A percentile compares a stretch with the other conserved stretches of the same genome.
These are phyloP conservation scores for Didymella glomerata DNA, from an alignment of 2,329 filamentous ascomycete species.

Conservation along the genomic window DNA sequence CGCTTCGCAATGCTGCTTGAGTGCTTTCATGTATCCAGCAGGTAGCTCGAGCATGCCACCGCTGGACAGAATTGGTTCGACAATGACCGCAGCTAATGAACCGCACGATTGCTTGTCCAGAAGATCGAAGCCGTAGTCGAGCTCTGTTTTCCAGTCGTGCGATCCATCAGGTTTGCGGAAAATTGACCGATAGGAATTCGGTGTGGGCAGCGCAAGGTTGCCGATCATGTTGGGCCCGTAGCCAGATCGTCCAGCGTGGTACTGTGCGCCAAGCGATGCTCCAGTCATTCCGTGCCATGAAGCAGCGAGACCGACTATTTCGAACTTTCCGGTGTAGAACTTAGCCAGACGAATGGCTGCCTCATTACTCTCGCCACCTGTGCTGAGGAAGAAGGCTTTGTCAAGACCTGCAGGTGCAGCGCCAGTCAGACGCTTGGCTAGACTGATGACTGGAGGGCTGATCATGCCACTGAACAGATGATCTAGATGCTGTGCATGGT, in stretches of 20 bases:
- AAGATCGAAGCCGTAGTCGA: constrained; percentile 71
- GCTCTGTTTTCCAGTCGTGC: constrained; percentile 71
- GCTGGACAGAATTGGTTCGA: constrained; percentile 68
- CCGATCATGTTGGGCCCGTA: constrained; percentile 62
- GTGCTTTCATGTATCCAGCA: constrained; percentile 64
- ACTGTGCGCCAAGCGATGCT: constrained; percentile 62
- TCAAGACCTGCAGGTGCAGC: constrained; percentile 41
- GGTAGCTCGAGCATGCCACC: constrained; percentile 69
- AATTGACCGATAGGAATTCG: constrained; percentile 68
- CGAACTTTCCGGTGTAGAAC: constrained; percentile 69
- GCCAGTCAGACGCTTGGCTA: constrained; percentile 41
- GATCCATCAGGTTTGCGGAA: constrained; percentile 67
- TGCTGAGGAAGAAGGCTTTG: constrained; percentile 48
- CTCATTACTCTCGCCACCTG: constrained; percentile 56
- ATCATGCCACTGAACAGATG: constrained; percentile 50
- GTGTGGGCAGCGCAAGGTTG: constrained; percentile 65
- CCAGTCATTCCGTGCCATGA: constrained; percentile 70
- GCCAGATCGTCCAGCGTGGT: constrained; percentile 61
- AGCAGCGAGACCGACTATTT: constrained; percentile 67
- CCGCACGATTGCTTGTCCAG: constrained; percentile 68
- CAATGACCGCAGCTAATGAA: constrained; percentile 69
- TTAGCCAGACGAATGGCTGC: constrained; percentile 72
- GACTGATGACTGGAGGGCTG: constrained; percentile 44
- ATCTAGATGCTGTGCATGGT: constrained; percentile 42
- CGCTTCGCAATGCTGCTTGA: constrained; percentile 57